These are phyloP conservation scores for Globisporangium acanthophoron DNA, from an alignment of 352 stramenopile species.

Conservation along the genomic window DNA sequence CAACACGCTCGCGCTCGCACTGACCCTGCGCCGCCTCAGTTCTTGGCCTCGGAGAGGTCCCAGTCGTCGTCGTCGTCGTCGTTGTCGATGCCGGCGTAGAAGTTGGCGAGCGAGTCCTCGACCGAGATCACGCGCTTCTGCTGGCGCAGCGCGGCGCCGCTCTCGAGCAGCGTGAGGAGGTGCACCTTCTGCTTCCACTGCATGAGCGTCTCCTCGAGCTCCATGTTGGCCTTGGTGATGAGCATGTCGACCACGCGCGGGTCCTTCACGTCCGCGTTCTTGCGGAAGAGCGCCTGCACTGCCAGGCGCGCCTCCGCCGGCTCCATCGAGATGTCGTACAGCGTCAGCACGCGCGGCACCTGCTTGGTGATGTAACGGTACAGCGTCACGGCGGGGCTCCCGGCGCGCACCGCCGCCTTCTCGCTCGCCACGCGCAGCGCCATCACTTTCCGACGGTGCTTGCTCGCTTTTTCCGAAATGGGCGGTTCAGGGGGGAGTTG, in stretches of 20 bases:
- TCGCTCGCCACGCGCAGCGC: slow-evolving; percentile 70
- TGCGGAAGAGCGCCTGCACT: slow-evolving; percentile 93
- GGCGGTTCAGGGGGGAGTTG: background rate
- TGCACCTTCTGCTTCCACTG: slow-evolving; percentile 98
- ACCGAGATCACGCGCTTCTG: slow-evolving; percentile 36
- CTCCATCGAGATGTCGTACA: slow-evolving; percentile 97
- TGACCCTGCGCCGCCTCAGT: slow-evolving; percentile 9
- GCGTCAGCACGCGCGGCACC: slow-evolving; percentile 94
- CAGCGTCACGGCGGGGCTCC: slow-evolving; percentile 76
- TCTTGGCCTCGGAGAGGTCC: slow-evolving; percentile 22
- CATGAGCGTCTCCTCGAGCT: slow-evolving; percentile 96
- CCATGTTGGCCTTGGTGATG: slow-evolving; percentile 97
- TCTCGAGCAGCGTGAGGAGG: slow-evolving; percentile 83
- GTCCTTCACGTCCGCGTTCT: slow-evolving; percentile 94
- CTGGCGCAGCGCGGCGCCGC: slow-evolving; percentile 47
- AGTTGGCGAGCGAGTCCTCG: slow-evolving; percentile 73
- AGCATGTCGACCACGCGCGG: slow-evolving; percentile 93
- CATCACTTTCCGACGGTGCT: slow-evolving; percentile 28
- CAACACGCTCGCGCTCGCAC: background rate
- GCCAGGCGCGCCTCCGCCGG: slow-evolving; percentile 79
- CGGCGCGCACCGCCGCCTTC: slow-evolving; percentile 48
- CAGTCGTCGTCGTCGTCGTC: slow-evolving; percentile 60
- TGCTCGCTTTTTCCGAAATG: slow-evolving; percentile 3
- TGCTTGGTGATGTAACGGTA: slow-evolving; percentile 89
- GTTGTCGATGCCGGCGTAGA: slow-evolving; percentile 66